Conservation (phyloP, 805 yeast species). For the Barnettozyma californica region DNA sequence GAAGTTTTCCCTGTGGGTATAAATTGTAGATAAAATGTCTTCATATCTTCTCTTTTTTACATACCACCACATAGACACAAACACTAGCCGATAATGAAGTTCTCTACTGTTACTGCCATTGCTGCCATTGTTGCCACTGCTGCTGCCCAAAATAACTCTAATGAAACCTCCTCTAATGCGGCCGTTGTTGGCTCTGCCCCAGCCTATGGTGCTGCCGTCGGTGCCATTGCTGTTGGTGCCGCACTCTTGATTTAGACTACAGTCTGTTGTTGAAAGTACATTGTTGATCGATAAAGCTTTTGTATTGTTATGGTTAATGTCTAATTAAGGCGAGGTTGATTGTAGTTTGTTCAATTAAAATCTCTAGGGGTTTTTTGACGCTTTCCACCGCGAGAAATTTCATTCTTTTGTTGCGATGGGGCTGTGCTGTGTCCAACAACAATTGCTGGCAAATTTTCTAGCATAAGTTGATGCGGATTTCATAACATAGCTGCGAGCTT, state of each 20-base stretch:
- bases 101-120: background rate
- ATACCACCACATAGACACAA: background rate
- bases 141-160: background rate
- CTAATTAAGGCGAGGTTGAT: background rate
- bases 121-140: background rate
- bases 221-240: background rate
- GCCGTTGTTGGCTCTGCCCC: background rate
- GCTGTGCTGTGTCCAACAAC: too few species aligned
- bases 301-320: background rate
- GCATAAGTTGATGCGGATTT: too few species aligned
- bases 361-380: background rate
- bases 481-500: too few species aligned
- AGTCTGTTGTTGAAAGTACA: background rate
- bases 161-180: background rate
- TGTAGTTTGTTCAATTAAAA: background rate
- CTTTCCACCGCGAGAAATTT: too few species aligned
- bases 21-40: background rate
- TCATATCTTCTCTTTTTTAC: background rate
- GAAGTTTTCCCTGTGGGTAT: background rate
- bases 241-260: background rate
- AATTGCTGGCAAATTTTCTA: too few species aligned
- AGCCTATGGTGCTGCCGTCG: background rate
- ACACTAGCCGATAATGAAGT: background rate
- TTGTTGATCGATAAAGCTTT: background rate
- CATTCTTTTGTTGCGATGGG: too few species aligned